phyloP scores from a whole-genome alignment of 495 filamentous ascomycete genomes.

The Diplogelasinospora grovesii region DNA sequence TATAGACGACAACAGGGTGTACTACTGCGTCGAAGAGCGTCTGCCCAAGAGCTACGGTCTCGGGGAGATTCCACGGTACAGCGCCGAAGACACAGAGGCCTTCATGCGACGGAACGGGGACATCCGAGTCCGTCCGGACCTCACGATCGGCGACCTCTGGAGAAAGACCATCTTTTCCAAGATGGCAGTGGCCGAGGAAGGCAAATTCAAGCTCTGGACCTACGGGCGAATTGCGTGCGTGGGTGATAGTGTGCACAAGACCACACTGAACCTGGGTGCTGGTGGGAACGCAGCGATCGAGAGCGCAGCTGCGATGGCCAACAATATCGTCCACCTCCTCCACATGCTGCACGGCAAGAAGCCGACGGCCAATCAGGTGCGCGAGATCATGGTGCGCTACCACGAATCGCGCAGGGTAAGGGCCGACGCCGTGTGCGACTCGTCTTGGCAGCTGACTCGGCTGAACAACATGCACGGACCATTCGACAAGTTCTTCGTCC shows the following conservation, averaged over 20 bases:
- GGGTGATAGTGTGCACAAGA: constrained; percentile 49
- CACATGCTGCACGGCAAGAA: background rate
- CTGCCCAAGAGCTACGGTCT: constrained; percentile 4
- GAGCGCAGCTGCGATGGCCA: constrained; percentile 15
- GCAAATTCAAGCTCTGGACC: constrained; percentile 38
- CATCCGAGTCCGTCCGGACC: constrained; percentile 21
- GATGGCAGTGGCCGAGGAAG: constrained; percentile 32
- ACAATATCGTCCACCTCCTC: constrained; percentile 8
- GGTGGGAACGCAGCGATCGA: constrained; percentile 22
- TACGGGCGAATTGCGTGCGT: constrained; percentile 39
- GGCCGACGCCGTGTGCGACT: constrained; percentile 1
- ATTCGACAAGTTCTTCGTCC: background rate
- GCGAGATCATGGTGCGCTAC: constrained; percentile 3
- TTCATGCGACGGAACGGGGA: constrained; percentile 19
- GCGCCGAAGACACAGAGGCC: constrained; percentile 26
- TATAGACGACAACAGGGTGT: constrained; percentile 17
- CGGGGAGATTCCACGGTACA: constrained; percentile 23
- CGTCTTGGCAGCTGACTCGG: constrained; percentile 1
- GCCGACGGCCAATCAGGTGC: background rate
- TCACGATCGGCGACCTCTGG: constrained; percentile 30
- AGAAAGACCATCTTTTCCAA: constrained; percentile 5
- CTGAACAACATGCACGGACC: constrained; percentile 5
- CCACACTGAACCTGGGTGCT: constrained; percentile 28
- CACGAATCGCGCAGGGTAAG: constrained; percentile 5
- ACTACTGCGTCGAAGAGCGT: constrained; percentile 32